Conservation (phyloP, 192 early-diverging fungal species). For the Entomortierella chlamydospora region DNA sequence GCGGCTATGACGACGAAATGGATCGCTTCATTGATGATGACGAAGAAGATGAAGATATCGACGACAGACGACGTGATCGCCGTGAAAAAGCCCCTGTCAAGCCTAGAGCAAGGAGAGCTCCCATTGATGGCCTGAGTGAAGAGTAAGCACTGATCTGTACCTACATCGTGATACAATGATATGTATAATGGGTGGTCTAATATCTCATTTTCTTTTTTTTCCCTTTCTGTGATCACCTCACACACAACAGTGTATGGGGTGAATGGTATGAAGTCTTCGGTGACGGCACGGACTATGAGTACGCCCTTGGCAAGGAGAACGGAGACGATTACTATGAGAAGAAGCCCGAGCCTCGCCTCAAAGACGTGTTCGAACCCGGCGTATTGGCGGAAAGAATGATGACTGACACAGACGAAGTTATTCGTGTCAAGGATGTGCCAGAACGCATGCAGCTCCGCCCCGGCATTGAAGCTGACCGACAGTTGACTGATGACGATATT, state of each 20-base stretch:
- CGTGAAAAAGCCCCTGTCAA: conserved; percentile 47
- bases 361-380: conserved; percentile 81
- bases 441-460: conserved; percentile 90
- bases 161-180: too few relatives aligned
- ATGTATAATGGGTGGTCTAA: conserved; percentile 38
- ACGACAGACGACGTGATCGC: conserved; percentile 36
- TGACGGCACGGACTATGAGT: conserved; percentile 90
- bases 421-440: conserved; percentile 88
- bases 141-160: conserved; percentile 54
- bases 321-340: conserved; percentile 53
- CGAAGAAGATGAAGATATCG: conserved; percentile 55
- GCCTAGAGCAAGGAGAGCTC: conserved; percentile 58
- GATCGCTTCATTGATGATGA: conserved; percentile 63
- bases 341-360: conserved; percentile 68
- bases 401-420: conserved; percentile 92
- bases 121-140: conserved; percentile 69
- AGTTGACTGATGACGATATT: conserved; percentile 69
- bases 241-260: conserved; percentile 65
- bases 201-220: conserved; percentile 4
- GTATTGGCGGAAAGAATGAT: conserved; percentile 90
- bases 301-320: conserved; percentile 60
- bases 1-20: conserved; percentile 63
- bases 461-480: conserved; percentile 46
- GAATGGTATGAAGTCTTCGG: conserved; percentile 95
- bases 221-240: neutral